phyloP scores from a whole-genome alignment of 2,329 filamentous ascomycete species.

The Cladophialophora exuberans region DNA sequence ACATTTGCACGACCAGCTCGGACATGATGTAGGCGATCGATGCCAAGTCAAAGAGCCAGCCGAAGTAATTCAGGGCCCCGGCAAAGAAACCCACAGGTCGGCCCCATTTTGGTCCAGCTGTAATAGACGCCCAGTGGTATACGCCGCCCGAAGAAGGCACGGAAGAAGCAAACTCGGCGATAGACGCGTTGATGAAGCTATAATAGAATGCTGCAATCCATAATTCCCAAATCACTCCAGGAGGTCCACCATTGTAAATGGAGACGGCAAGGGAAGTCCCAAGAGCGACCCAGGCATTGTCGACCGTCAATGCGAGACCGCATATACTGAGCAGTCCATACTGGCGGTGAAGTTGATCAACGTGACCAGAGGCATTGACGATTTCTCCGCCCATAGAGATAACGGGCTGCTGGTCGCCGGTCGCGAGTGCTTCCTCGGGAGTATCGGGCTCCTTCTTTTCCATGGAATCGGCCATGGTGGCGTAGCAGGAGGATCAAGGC shows the following conservation, averaged over 20 bases:
- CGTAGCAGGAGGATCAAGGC: not conserved
- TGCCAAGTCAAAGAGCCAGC: slow-evolving; percentile 59
- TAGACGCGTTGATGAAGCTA: slow-evolving; percentile 60
- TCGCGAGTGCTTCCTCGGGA: not conserved
- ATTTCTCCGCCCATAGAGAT: slow-evolving; percentile 10
- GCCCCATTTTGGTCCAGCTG: slow-evolving; percentile 58
- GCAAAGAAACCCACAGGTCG: slow-evolving; percentile 53
- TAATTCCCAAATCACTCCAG: slow-evolving; percentile 63
- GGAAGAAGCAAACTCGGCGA: slow-evolving; percentile 64
- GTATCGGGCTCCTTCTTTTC: slow-evolving; percentile 1
- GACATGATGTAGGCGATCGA: slow-evolving; percentile 53
- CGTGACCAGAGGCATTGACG: slow-evolving; percentile 66
- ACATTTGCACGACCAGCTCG: slow-evolving; percentile 65
- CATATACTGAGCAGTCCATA: slow-evolving; percentile 58
- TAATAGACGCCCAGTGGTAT: slow-evolving; percentile 65
- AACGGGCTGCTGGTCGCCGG: slow-evolving; percentile 6
- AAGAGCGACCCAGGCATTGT: slow-evolving; percentile 67
- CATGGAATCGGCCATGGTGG: slow-evolving; percentile 1
- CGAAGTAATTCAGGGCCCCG: slow-evolving; percentile 49
- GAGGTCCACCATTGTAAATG: slow-evolving; percentile 59
- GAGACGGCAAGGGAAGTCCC: slow-evolving; percentile 54
- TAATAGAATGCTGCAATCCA: slow-evolving; percentile 49
- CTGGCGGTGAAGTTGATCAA: slow-evolving; percentile 63
- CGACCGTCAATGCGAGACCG: slow-evolving; percentile 60
- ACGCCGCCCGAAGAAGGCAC: slow-evolving; percentile 64